Evolutionary conservation across 2,329 filamentous ascomycete species (phyloP).

Genomic region (Colletotrichum nymphaeae): DNA sequence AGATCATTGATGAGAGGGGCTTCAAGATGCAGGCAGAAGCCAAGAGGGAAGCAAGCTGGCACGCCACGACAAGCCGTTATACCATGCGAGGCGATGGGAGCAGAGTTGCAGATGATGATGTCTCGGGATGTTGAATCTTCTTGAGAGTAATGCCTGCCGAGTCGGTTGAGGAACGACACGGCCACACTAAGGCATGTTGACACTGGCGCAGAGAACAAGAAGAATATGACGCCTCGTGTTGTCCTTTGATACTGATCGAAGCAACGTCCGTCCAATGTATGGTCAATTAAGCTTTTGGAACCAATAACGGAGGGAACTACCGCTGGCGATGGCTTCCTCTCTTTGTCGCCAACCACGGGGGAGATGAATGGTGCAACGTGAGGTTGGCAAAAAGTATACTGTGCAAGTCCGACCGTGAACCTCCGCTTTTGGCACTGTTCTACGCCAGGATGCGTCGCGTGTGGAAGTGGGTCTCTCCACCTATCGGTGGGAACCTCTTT

Average conservation of each 20-base stretch:
- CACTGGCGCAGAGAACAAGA: neutral
- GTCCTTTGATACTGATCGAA: neutral
- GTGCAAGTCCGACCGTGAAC: neutral
- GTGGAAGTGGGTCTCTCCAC: neutral
- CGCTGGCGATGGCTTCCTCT: slow-evolving; percentile 11
- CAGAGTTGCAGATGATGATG: neutral
- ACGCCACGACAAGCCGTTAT: neutral
- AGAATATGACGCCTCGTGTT: neutral
- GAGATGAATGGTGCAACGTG: neutral
- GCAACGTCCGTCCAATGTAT: neutral
- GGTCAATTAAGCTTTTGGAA: neutral
- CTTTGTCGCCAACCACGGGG: slow-evolving; percentile 1
- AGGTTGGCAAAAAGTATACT: neutral
- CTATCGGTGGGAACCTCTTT: slow-evolving; percentile 5
- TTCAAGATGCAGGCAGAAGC: neutral
- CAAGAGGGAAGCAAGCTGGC: neutral
- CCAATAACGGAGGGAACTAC: neutral
- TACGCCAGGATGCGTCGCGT: neutral
- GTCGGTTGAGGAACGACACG: neutral
- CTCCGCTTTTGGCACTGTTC: neutral
- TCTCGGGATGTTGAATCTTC: slow-evolving; percentile 17
- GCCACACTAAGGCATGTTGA: neutral
- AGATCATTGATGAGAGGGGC: neutral
- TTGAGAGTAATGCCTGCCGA: neutral
- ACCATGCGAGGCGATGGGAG: neutral